Base-by-base conservation (phyloP, 1,284 basidiomycete species). In the Cystobasidium pallidum region DNA sequence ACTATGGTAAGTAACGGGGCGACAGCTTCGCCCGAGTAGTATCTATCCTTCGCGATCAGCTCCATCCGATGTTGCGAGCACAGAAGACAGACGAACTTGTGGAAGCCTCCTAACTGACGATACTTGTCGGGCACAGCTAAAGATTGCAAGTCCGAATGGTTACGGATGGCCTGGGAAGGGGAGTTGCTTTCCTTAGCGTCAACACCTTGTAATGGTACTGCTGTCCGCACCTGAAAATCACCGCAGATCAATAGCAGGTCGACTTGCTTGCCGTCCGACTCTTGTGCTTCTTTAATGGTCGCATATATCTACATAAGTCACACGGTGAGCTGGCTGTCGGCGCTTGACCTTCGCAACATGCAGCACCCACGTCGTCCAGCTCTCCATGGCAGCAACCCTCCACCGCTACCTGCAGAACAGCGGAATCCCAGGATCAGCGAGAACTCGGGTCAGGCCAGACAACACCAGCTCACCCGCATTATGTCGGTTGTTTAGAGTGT, bases 301-400 rank as follows among this genome's bases (percentile, higher is more conserved):
- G 83, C 81, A 83, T 98, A 99, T 72, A 96, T 97, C 64, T 76
- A 28, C 26, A 51, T 24, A 39, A 43, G 51, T 6, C 11, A 49
- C 43, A 30, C 8, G n/a, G 13, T 57, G 8, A 66, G 64, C 34
- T 49, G 34, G n/a, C 36, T 34, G 62, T 34, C 6, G 24, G 4
- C 7, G 7, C 24, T 43, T 45, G 13, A 3, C 55, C 8, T 11
- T 47, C 34, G 17, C 30, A 24, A 28, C 13, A 10, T 52, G 11
- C 26, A 41, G n/a, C n/a, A 68, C 66, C 36, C 54, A 67, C 72
- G 10, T 86, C 86, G 79, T 91, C 88, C 13, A 96, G 87, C 75
- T 88, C 86, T 61, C 94, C 96, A 80, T 99, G 95, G 77, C 91
- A 93, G 84, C 95, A 99, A 10, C 96, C 96, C 84, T 98, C 89